These are phyloP conservation scores for Solidago caesia DNA, from an alignment of 129 eudicot genomes.

Conservation along the genomic window DNA sequence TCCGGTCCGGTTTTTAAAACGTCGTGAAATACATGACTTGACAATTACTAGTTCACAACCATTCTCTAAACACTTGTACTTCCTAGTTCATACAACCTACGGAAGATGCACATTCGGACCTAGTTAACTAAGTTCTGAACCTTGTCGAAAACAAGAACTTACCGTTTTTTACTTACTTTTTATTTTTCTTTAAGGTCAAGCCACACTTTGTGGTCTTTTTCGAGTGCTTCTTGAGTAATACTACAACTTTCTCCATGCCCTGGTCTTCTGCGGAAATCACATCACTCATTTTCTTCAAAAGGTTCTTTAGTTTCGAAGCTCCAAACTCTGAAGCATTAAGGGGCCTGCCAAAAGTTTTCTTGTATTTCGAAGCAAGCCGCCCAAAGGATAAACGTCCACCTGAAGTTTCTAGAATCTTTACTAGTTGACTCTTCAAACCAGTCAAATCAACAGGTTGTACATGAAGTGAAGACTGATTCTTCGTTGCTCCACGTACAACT, in stretches of 20 bases:
- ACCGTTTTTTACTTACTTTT: too few species aligned
- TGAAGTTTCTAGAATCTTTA: slow-evolving; percentile 64
- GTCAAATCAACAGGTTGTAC: slow-evolving; percentile 72
- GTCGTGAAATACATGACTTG: too few species aligned
- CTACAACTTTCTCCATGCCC: slow-evolving; percentile 56
- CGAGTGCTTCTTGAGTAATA: slow-evolving; percentile 45
- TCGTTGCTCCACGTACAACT: slow-evolving; percentile 55
- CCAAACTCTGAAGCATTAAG: slow-evolving; percentile 73
- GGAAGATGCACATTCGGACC: too few species aligned
- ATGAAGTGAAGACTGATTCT: slow-evolving; percentile 46
- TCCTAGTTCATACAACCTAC: too few species aligned
- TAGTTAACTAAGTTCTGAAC: too few species aligned
- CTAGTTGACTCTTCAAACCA: slow-evolving; percentile 67
- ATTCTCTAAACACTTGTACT: too few species aligned
- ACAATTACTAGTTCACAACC: too few species aligned
- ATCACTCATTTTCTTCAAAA: slow-evolving; percentile 63
- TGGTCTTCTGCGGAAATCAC: slow-evolving; percentile 53
- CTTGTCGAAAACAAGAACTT: too few species aligned
- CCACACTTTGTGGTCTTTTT: slow-evolving; percentile 16
- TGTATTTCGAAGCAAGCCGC: slow-evolving; percentile 71
- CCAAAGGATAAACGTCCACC: slow-evolving; percentile 58
- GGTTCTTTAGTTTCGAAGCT: slow-evolving; percentile 50
- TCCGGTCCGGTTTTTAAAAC: too few species aligned
- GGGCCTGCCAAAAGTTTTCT: slow-evolving; percentile 66
- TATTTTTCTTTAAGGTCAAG: not conserved